Evolutionary conservation across 331 rosid genomes (phyloP).

Genomic region (Cydonia oblonga): DNA sequence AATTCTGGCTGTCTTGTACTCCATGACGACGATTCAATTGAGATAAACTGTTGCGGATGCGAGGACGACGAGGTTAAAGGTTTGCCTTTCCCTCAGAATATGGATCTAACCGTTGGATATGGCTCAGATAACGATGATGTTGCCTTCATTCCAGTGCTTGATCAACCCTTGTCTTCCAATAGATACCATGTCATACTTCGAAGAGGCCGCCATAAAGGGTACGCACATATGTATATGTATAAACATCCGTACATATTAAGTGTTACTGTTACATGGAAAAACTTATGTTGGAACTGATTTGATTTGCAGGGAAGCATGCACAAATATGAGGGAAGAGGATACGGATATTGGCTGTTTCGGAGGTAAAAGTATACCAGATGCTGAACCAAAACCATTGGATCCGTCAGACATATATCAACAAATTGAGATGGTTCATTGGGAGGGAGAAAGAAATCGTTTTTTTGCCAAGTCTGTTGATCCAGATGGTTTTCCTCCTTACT

Average conservation of each 20-base stretch:
- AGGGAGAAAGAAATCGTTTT: too few relatives aligned
- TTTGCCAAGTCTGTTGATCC: background rate
- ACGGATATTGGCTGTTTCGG: slow-evolving; percentile 23
- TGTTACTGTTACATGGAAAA: too few relatives aligned
- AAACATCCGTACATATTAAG: too few relatives aligned
- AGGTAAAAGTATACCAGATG: slow-evolving; percentile 9
- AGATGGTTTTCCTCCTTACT: slow-evolving; percentile 15
- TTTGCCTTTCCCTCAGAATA: slow-evolving; percentile 58
- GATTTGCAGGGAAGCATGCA: slow-evolving; percentile 18
- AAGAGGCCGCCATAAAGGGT: slow-evolving; percentile 36
- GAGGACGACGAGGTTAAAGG: background rate
- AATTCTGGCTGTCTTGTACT: slow-evolving; percentile 9
- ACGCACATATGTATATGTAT: background rate
- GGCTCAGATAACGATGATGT: background rate
- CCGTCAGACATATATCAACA: slow-evolving; percentile 40
- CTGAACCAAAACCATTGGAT: slow-evolving; percentile 30
- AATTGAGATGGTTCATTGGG: slow-evolving; percentile 21
- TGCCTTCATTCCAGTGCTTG: slow-evolving; percentile 38
- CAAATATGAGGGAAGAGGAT: slow-evolving; percentile 42
- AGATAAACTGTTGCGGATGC: slow-evolving; percentile 23
- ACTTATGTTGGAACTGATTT: too few relatives aligned
- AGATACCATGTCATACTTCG: slow-evolving; percentile 34
- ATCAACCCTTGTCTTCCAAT: slow-evolving; percentile 48
- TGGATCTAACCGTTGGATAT: slow-evolving; percentile 16
- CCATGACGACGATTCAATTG: slow-evolving; percentile 31